Evolutionary conservation across 768 basidiomycete genomes (phyloP).

Genomic region (Lentinula edodes): DNA sequence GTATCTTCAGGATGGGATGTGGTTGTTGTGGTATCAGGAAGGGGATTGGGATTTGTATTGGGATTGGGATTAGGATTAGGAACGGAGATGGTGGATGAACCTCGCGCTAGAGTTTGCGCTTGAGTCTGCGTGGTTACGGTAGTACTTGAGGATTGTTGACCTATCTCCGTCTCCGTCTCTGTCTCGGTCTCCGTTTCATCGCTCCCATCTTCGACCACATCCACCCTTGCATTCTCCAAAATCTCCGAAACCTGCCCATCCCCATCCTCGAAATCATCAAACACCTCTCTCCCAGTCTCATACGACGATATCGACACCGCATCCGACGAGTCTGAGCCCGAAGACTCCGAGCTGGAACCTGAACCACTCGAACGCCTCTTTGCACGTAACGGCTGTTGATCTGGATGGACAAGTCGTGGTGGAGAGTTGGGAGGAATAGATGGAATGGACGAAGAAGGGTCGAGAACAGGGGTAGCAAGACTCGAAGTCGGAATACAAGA

Average conservation of each 20-base stretch:
- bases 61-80: neutral
- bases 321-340: conserved; percentile 20
- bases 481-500: no score
- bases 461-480: no score
- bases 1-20: neutral
- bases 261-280: conserved; percentile 29
- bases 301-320: conserved; percentile 55
- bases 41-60: conserved; percentile 1
- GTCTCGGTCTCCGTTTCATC: conserved; percentile 2
- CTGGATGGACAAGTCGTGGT: neutral
- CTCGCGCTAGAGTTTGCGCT: neutral
- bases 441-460: no score
- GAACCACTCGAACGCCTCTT: conserved; percentile 4
- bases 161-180: conserved; percentile 1
- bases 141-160: conserved; percentile 10
- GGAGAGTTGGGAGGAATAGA: neutral
- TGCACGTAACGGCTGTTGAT: neutral
- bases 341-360: conserved; percentile 1
- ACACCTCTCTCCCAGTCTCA: conserved; percentile 56
- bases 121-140: neutral
- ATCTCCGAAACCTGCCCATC: conserved; percentile 7
- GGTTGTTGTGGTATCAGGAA: conserved; percentile 11
- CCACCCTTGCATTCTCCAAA: neutral
- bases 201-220: neutral
- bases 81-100: neutral